A percentile compares a stretch with the other conserved stretches of the same genome.
phyloP scores from a whole-genome alignment of 1,284 basidiomycete species.

The Schizophyllum amplum region DNA sequence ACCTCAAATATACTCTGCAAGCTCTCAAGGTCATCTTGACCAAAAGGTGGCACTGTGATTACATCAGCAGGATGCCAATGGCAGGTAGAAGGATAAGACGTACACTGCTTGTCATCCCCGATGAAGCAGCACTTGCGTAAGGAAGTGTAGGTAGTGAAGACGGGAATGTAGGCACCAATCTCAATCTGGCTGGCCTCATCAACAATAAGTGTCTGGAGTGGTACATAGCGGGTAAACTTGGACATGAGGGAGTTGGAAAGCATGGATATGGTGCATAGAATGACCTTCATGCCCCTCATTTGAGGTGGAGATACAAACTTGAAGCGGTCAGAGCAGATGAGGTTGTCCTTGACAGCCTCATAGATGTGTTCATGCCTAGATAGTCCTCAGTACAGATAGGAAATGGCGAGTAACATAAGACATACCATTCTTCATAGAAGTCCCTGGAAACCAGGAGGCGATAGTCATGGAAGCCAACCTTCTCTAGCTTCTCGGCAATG shows the following conservation, averaged over 20 bases:
- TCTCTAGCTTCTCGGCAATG: constrained; percentile 44
- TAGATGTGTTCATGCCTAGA: constrained; percentile 68
- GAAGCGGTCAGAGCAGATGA: constrained; percentile 47
- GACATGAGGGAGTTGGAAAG: constrained; percentile 39
- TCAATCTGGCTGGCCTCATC: constrained; percentile 45
- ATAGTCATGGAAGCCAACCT: constrained; percentile 33
- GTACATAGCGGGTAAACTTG: constrained; percentile 25
- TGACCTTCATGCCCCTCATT: constrained; percentile 38
- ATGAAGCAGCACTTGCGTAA: constrained; percentile 52
- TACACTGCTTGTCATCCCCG: constrained; percentile 48
- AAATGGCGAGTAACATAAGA: constrained; percentile 3
- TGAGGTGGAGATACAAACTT: constrained; percentile 7
- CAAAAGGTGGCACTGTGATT: constrained; percentile 33
- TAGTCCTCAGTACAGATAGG: constrained; percentile 17
- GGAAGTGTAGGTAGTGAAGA: constrained; percentile 22
- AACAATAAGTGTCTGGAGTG: constrained; percentile 30
- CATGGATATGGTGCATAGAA: constrained; percentile 70
- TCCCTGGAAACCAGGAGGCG: constrained; percentile 45
- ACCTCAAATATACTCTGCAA: constrained; percentile 39
- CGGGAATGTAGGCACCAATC: constrained; percentile 43
- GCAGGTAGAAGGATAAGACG: constrained; percentile 28
- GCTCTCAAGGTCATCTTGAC: constrained; percentile 27
- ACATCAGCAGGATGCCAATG: constrained; percentile 1
- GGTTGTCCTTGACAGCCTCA: constrained; percentile 26
- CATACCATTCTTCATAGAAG: constrained; percentile 52